These are phyloP conservation scores for Fusarium citri DNA, from an alignment of 2,329 filamentous ascomycete species.

Conservation along the genomic window DNA sequence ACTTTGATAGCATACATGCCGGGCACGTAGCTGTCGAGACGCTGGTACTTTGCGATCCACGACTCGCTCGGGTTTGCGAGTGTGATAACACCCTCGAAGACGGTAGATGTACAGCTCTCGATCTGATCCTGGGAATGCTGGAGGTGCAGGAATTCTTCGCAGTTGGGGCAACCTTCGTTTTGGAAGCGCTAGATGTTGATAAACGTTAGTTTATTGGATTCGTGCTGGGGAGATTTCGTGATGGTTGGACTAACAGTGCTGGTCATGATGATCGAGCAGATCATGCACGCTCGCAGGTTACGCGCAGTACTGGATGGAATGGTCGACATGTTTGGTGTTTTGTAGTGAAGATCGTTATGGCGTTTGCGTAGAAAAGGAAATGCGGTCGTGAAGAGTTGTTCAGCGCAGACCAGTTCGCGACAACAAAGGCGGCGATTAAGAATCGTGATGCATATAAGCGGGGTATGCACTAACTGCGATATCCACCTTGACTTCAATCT, in stretches of 20 bases:
- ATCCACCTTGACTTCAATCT: slow-evolving; percentile 14
- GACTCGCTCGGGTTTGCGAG: slow-evolving; percentile 84
- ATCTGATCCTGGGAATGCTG: slow-evolving; percentile 82
- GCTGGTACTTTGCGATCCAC: slow-evolving; percentile 98
- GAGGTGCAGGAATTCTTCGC: slow-evolving; percentile 90
- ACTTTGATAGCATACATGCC: slow-evolving; percentile 97
- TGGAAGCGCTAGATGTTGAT: slow-evolving; percentile 75
- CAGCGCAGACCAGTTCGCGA: slow-evolving; percentile 11
- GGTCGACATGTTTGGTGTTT: slow-evolving; percentile 50
- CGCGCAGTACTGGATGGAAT: slow-evolving; percentile 81
- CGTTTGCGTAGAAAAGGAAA: not conserved
- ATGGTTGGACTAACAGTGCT: slow-evolving; percentile 67
- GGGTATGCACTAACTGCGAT: slow-evolving; percentile 32
- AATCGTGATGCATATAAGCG: slow-evolving; percentile 38
- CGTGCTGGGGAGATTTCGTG: not conserved
- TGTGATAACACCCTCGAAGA: slow-evolving; percentile 92
- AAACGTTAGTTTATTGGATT: slow-evolving; percentile 20
- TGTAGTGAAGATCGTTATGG: not conserved
- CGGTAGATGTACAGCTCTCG: slow-evolving; percentile 92
- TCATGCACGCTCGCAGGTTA: slow-evolving; percentile 96
- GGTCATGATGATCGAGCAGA: slow-evolving; percentile 94
- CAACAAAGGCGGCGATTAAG: slow-evolving; percentile 23
- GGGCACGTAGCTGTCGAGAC: slow-evolving; percentile 85
- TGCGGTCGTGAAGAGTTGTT: slow-evolving; percentile 13
- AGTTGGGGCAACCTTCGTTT: slow-evolving; percentile 92